Evolutionary conservation across 1,284 basidiomycete genomes (phyloP), one percentile per base, ranked within the genome.

Genomic region (Leccinum pachyderme): DNA sequence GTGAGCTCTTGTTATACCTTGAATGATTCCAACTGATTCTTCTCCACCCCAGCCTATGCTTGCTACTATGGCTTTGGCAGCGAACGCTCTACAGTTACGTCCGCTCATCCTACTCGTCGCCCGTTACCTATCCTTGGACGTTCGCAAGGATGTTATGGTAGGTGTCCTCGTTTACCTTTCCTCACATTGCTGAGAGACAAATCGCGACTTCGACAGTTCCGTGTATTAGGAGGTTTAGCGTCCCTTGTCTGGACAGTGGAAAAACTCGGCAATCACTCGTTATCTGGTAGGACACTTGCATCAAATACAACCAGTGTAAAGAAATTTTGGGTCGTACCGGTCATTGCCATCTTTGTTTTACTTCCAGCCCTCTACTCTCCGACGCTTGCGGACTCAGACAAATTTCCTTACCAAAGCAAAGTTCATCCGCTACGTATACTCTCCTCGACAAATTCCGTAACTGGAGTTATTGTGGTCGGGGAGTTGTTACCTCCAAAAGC

Each of bases 401-500:
- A 62, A 24, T 70, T 75, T 57, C 78, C 86, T 2, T 88, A 83
- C 64, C 70, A 71, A 15, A 81, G 81, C 58, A 78, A 81, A 2
- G 72, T 66, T 25, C 80, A 79, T 46, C 79, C 81, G 3, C 73
- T 93, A n/a, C 79, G 78, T 33, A 81, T 94, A 12, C 81, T 91
- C 47, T 89, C 82, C 2, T 81, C 88, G 0, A 79, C 81, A 31
- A 77, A 84, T 51, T 91, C 91, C 31, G 67, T 78, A n/a, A 93
- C 91, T 0, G 93, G 93, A 2, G 71, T 84, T 12, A 81, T 95
- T 15, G 81, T 88, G 2, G 91, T 95, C 7, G 93, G 83, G 18
- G 89, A 95, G 62, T 76, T 83, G 32, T 66, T 84, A 2, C 74
- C 77, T 41, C 75, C 73, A 3, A 33, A 51, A 7, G 22, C 33